Evolutionary conservation across 768 basidiomycete species (phyloP).

Genomic region (Trametes villosa): DNA sequence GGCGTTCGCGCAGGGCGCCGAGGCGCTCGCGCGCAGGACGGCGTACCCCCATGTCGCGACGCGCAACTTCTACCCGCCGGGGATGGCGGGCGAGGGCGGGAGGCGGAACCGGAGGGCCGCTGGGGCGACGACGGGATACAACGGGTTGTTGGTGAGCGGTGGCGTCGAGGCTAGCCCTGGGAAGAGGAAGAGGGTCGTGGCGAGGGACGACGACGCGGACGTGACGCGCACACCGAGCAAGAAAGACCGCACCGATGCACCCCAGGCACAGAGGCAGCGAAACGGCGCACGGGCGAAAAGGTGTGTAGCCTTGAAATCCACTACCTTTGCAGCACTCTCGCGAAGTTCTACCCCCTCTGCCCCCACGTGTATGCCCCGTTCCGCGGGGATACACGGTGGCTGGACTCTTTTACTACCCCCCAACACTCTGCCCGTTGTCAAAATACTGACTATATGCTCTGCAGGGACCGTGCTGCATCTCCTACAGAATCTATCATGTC

Average conservation of each 20-base stretch:
- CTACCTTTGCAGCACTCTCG: too few relatives aligned
- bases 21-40: slow-evolving; percentile 62
- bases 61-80: slow-evolving; percentile 65
- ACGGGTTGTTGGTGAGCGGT: slow-evolving; percentile 55
- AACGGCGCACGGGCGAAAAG: slow-evolving; percentile 65
- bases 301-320: slow-evolving; percentile 45
- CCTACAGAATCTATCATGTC: slow-evolving; percentile 78
- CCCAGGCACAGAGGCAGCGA: slow-evolving; percentile 41
- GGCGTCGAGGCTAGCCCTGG: slow-evolving; percentile 64
- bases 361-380: too few relatives aligned
- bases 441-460: not conserved
- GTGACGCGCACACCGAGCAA: slow-evolving; percentile 64
- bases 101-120: slow-evolving; percentile 59
- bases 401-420: too few relatives aligned
- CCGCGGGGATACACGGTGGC: too few relatives aligned
- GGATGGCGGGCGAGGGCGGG: slow-evolving; percentile 60
- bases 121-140: slow-evolving; percentile 34
- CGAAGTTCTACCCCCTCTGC: too few relatives aligned
- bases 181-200: slow-evolving; percentile 60
- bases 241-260: slow-evolving; percentile 52
- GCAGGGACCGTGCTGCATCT: slow-evolving; percentile 68
- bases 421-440: too few relatives aligned
- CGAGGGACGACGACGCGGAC: slow-evolving; percentile 70
- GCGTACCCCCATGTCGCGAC: slow-evolving; percentile 77
- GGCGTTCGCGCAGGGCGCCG: slow-evolving; percentile 43